Conservation (phyloP, 179 eudicot genomes). For the Silene vulgaris region DNA sequence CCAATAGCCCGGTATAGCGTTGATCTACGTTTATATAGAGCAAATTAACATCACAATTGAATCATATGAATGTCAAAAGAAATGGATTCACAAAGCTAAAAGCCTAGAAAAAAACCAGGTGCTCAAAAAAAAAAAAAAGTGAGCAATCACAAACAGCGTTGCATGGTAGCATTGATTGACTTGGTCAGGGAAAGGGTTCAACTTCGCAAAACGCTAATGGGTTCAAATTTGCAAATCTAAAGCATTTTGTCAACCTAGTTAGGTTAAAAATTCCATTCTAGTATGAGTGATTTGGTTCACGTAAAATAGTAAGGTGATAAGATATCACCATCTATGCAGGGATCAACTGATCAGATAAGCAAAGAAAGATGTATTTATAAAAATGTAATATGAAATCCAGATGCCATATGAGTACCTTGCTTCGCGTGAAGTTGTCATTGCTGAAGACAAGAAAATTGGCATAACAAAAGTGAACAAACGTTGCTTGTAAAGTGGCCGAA, state of each 20-base stretch:
- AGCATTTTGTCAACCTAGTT: not conserved
- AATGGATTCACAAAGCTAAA: constrained; percentile 7
- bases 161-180: not conserved
- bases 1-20: constrained; percentile 75
- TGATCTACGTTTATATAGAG: constrained; percentile 40
- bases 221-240: no score
- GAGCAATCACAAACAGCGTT: not conserved
- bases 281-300: not conserved
- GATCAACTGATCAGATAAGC: not conserved
- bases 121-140: not conserved
- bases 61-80: not conserved
- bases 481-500: constrained; percentile 89
- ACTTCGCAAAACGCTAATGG: not conserved
- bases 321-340: not conserved
- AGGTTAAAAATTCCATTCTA: not conserved
- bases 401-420: constrained; percentile 41
- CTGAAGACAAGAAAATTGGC: constrained; percentile 58
- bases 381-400: not conserved
- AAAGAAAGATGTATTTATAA: not conserved
- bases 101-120: not conserved
- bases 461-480: constrained; percentile 64
- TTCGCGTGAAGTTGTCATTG: constrained; percentile 35
- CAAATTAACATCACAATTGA: not conserved
- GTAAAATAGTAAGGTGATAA: not conserved
- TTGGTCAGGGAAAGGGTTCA: not conserved